A percentile compares a stretch with the other conserved stretches of the same genome.
These are phyloP conservation scores for Aspergillus ochraceus DNA, from an alignment of 2,329 filamentous ascomycete species.

Conservation along the genomic window DNA sequence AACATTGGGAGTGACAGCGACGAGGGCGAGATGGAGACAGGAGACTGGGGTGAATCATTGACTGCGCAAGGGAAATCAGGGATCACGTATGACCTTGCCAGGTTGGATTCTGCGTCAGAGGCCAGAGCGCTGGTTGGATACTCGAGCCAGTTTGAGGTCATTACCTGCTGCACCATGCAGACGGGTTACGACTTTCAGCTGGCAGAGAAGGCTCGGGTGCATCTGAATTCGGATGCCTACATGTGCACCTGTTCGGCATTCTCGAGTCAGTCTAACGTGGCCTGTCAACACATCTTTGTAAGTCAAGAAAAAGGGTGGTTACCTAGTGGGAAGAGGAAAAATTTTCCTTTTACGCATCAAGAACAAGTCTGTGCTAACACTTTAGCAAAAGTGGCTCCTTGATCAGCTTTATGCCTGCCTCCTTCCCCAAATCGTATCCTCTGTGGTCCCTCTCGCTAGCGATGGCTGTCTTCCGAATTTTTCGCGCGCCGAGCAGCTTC, in stretches of 20 bases:
- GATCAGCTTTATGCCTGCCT: slow-evolving; percentile 42
- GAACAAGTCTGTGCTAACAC: slow-evolving; percentile 6
- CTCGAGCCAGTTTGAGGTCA: slow-evolving; percentile 33
- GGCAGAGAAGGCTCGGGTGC: slow-evolving; percentile 35
- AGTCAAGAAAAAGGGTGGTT: slow-evolving; percentile 17
- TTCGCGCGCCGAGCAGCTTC: slow-evolving; percentile 31
- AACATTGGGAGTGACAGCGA: slow-evolving; percentile 12
- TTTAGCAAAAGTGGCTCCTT: slow-evolving; percentile 37
- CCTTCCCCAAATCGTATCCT: slow-evolving; percentile 26
- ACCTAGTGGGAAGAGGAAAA: neutral
- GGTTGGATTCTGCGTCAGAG: slow-evolving; percentile 30
- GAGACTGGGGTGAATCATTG: slow-evolving; percentile 18
- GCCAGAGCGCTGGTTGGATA: slow-evolving; percentile 36
- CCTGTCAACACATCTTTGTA: slow-evolving; percentile 46
- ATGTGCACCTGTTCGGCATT: slow-evolving; percentile 41
- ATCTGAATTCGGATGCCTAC: slow-evolving; percentile 28
- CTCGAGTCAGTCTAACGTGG: slow-evolving; percentile 26
- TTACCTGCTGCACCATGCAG: slow-evolving; percentile 31
- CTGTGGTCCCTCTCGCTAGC: slow-evolving; percentile 30
- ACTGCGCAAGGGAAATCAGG: slow-evolving; percentile 32
- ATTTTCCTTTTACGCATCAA: neutral
- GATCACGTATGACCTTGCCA: slow-evolving; percentile 36
- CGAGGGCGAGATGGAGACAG: slow-evolving; percentile 19
- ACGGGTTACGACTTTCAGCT: slow-evolving; percentile 40
- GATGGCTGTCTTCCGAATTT: slow-evolving; percentile 33